Conservation (phyloP, 2,329 filamentous ascomycete genomes). For the Neoarthrinium moseri region DNA sequence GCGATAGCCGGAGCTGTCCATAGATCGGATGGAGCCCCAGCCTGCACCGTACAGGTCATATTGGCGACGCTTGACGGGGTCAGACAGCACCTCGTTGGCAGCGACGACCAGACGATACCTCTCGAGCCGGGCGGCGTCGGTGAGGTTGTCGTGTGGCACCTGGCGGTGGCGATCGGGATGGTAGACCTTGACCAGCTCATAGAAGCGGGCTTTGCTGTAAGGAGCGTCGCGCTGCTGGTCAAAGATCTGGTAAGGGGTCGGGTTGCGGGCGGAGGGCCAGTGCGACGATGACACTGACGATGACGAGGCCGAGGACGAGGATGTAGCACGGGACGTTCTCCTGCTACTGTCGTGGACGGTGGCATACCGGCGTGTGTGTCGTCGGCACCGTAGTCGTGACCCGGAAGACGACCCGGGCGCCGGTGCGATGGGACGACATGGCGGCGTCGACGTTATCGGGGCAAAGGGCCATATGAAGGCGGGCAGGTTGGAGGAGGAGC, state of each 20-base stretch:
- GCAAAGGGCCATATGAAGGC: constrained; percentile 16
- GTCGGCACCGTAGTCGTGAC: neutral
- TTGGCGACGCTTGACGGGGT: constrained; percentile 72
- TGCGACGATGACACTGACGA: neutral
- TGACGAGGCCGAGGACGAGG: constrained; percentile 11
- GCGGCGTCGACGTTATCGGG: constrained; percentile 21
- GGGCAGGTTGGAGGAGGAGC: constrained; percentile 19
- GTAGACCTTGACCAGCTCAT: constrained; percentile 91
- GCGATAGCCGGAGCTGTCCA: constrained; percentile 33
- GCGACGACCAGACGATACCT: constrained; percentile 86
- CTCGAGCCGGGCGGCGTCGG: constrained; percentile 69
- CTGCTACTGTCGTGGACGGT: constrained; percentile 19
- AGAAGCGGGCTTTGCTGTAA: constrained; percentile 84
- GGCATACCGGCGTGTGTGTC: constrained; percentile 18
- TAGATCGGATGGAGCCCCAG: constrained; percentile 65
- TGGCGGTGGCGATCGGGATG: constrained; percentile 73
- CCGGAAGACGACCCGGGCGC: constrained; percentile 9
- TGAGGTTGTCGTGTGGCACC: constrained; percentile 41
- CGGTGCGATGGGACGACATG: neutral
- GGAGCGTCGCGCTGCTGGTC: constrained; percentile 53
- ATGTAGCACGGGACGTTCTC: too few relatives aligned
- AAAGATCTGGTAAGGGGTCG: constrained; percentile 91
- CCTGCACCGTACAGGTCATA: constrained; percentile 83
- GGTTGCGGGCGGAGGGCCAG: constrained; percentile 51
- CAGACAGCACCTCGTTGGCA: constrained; percentile 84